These are phyloP conservation scores for Astrothelium macrocarpum DNA, from an alignment of 495 filamentous ascomycete species.

Conservation along the genomic window DNA sequence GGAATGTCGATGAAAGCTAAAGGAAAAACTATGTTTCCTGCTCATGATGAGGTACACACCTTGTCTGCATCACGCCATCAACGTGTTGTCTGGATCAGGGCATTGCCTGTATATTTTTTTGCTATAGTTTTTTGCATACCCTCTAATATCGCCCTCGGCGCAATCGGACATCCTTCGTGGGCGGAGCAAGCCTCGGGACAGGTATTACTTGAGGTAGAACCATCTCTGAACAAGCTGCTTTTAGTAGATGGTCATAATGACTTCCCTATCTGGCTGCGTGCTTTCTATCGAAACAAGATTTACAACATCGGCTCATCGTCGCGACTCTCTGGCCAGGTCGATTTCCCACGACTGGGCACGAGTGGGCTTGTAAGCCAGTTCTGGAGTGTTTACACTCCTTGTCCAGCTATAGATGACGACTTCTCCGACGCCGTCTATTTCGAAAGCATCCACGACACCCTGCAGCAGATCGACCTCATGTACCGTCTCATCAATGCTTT, in stretches of 20 bases:
- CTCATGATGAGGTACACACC: too few relatives aligned
- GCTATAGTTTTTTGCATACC: too few relatives aligned
- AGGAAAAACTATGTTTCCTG: too few relatives aligned
- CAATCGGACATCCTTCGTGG: too few relatives aligned
- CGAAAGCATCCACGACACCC: conserved; percentile 21
- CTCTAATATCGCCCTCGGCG: too few relatives aligned
- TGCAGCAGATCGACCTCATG: conserved; percentile 35
- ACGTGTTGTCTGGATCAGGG: too few relatives aligned
- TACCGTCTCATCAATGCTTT: conserved; percentile 26
- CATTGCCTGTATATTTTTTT: too few relatives aligned
- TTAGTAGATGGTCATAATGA: conserved; percentile 16
- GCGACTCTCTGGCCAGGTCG: not conserved
- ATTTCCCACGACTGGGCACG: not conserved
- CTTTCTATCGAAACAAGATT: conserved; percentile 10
- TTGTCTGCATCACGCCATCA: too few relatives aligned
- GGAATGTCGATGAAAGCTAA: too few relatives aligned
- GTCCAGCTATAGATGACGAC: conserved; percentile 9
- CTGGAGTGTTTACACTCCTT: conserved; percentile 9
- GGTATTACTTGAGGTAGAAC: too few relatives aligned
- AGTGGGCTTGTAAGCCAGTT: not conserved
- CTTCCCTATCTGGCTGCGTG: conserved; percentile 9
- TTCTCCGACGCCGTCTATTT: conserved; percentile 14
- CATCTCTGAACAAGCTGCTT: too few relatives aligned
- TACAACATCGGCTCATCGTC: not conserved
- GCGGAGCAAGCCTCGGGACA: too few relatives aligned